Percentiles rank a stretch among this genome's conserved stretches.
Conservation (phyloP, 306 rosid genomes). For the Echinosophora koreensis region DNA sequence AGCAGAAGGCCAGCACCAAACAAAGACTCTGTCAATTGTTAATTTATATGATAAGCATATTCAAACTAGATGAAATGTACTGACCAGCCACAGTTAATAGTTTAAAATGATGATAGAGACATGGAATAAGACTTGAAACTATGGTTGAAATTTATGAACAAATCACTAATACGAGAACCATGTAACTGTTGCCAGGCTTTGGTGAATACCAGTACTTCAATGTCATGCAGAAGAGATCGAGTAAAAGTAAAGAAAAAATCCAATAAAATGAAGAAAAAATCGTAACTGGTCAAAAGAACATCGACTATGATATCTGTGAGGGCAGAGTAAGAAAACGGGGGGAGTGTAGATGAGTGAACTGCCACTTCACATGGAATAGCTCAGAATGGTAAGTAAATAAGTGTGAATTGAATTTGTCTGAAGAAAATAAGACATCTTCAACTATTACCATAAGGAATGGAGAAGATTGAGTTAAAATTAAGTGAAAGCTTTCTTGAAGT, state of each 20-base stretch:
- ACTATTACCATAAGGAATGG: not conserved
- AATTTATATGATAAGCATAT: not conserved
- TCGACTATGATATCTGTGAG: not conserved
- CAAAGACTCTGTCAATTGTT: not conserved
- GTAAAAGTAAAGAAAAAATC: not conserved
- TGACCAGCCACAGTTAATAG: not conserved
- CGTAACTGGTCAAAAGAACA: not conserved
- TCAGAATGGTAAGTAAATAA: not conserved
- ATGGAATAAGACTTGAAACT: not conserved
- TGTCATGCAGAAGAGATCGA: not conserved
- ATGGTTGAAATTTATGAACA: not conserved
- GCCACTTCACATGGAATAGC: not conserved
- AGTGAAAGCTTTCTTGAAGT: not conserved
- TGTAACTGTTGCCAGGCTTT: not conserved
- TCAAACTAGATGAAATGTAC: not conserved
- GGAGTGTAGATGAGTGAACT: not conserved
- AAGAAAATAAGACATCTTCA: not conserved
- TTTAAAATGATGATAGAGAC: not conserved
- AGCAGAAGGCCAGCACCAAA: not conserved
- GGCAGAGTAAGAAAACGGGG: not conserved
- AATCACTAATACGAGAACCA: not conserved
- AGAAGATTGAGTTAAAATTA: not conserved
- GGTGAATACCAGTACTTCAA: not conserved
- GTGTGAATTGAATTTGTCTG: not conserved
- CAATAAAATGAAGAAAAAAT: not conserved